These are phyloP conservation scores for Thinopyrum elongatum DNA, from an alignment of 176 grass and related monocot genomes.

Conservation along the genomic window DNA sequence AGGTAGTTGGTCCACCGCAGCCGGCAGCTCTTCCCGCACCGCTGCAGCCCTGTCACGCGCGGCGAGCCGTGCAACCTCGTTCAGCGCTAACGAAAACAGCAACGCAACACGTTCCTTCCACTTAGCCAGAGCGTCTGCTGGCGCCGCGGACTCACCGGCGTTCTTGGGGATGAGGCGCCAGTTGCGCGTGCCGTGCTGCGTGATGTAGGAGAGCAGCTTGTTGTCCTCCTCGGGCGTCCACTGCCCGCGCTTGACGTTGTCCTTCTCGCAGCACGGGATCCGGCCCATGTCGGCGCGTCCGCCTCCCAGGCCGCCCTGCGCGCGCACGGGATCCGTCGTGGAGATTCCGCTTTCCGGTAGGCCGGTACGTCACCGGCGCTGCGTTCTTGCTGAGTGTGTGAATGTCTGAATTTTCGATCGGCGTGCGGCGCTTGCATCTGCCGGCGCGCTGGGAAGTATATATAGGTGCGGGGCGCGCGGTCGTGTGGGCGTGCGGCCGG, in stretches of 20 bases:
- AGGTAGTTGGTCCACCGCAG: constrained; percentile 99
- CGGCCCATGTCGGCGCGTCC: constrained; percentile 58
- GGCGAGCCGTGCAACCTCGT: neutral
- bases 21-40: constrained; percentile 95
- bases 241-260: constrained; percentile 93
- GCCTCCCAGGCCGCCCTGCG: no score
- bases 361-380: neutral
- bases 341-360: neutral
- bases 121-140: neutral
- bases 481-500: constrained; percentile 5
- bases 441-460: constrained; percentile 22
- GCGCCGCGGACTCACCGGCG: constrained; percentile 50
- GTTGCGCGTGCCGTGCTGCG: constrained; percentile 81
- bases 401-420: neutral
- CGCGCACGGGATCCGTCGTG: neutral
- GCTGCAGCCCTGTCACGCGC: constrained; percentile 53
- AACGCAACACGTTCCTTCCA: no score
- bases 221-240: constrained; percentile 99
- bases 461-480: constrained; percentile 27
- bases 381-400: neutral
- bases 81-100: neutral
- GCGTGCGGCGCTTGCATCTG: constrained; percentile 8
- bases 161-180: constrained; percentile 99
- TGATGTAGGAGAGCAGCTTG: constrained; percentile 91
- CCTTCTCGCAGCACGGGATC: constrained; percentile 96